Conservation (phyloP, 2,329 filamentous ascomycete genomes). For the Phialocephala subalpina region DNA sequence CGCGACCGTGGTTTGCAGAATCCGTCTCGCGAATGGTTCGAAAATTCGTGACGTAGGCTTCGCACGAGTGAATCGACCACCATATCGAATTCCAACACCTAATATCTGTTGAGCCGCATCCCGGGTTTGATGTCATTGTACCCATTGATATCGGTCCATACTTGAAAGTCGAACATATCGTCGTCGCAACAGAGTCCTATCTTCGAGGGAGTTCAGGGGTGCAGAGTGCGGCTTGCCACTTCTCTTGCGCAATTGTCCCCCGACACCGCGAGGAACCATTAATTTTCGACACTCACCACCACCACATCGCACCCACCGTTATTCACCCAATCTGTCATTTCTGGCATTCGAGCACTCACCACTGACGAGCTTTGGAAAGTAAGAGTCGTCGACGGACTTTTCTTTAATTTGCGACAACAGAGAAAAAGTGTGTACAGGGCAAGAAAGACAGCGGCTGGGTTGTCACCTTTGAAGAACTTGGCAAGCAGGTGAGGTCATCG, state of each 20-base stretch:
- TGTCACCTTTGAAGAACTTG: not conserved
- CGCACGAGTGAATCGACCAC: not conserved
- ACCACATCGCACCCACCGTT: not conserved
- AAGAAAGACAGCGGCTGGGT: not conserved
- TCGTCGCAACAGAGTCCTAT: not conserved
- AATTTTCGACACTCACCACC: not conserved
- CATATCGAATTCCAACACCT: not conserved
- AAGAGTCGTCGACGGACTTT: not conserved
- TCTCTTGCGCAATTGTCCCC: slow-evolving; percentile 14
- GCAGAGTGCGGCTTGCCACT: slow-evolving; percentile 16
- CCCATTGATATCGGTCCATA: not conserved
- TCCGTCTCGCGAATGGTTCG: too few species aligned
- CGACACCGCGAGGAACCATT: slow-evolving; percentile 3
- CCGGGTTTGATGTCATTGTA: slow-evolving; percentile 7
- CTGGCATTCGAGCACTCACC: not conserved
- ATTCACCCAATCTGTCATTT: slow-evolving; percentile 13
- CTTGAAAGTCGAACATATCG: not conserved
- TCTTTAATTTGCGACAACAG: not conserved
- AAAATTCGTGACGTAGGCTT: not conserved
- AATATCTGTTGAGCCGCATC: slow-evolving; percentile 2
- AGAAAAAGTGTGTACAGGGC: not conserved
- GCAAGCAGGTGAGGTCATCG: not conserved
- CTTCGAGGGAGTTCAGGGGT: slow-evolving; percentile 15
- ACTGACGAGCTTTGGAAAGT: not conserved
- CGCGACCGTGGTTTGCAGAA: not conserved